A percentile compares a stretch with the other conserved stretches of the same genome.
phyloP scores from a whole-genome alignment of 2,329 filamentous ascomycete genomes.

The Paramyrothecium sp. region DNA sequence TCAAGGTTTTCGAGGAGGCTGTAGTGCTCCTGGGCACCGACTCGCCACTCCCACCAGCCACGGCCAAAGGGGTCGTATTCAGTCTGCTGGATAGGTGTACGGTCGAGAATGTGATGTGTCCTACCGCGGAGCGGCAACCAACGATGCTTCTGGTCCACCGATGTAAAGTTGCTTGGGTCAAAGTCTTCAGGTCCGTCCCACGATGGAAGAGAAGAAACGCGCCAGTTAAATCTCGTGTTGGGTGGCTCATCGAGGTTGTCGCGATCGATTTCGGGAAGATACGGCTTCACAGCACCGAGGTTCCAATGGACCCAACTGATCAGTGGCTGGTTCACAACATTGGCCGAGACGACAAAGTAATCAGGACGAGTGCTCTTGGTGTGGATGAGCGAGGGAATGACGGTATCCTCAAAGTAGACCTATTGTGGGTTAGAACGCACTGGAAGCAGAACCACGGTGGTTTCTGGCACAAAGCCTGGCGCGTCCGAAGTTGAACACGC shows the following conservation, averaged over 20 bases:
- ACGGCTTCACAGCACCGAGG: constrained; percentile 49
- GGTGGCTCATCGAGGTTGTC: constrained; percentile 8
- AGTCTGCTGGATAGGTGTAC: constrained; percentile 46
- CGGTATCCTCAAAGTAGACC: constrained; percentile 35
- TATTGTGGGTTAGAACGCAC: constrained; percentile 10
- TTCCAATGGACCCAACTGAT: constrained; percentile 54
- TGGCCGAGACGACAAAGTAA: constrained; percentile 50
- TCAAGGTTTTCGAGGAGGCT: constrained; percentile 51
- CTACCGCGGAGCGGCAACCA: constrained; percentile 43
- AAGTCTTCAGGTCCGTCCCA: constrained; percentile 29
- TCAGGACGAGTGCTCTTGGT: constrained; percentile 50
- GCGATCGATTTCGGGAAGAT: constrained; percentile 44
- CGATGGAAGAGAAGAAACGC: constrained; percentile 32
- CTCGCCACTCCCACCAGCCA: constrained; percentile 46
- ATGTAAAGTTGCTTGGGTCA: constrained; percentile 26
- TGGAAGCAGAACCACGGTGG: not conserved
- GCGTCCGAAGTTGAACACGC: not conserved
- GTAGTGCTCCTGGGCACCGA: constrained; percentile 47
- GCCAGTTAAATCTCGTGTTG: constrained; percentile 29
- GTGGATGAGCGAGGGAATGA: constrained; percentile 51
- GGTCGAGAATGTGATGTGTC: constrained; percentile 35
- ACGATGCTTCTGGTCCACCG: constrained; percentile 40
- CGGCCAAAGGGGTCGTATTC: constrained; percentile 45
- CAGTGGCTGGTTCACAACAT: constrained; percentile 55
- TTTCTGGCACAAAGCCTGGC: not conserved